These are phyloP conservation scores for Tylopilus sp. DNA, from an alignment of 768 basidiomycete species.

Conservation along the genomic window DNA sequence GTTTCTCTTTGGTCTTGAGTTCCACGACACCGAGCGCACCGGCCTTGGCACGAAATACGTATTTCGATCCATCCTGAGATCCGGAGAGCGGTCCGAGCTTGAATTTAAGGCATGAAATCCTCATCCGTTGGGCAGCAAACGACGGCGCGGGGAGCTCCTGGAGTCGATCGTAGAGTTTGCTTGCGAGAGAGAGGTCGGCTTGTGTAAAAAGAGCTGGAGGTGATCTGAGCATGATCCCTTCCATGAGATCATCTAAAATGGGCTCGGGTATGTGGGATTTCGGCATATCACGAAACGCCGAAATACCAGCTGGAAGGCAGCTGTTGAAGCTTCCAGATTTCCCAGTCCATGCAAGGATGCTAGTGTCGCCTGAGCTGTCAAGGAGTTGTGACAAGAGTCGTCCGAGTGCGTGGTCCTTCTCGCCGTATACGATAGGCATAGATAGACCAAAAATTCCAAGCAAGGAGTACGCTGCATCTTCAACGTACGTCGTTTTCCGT, in stretches of 20 bases:
- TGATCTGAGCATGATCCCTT: neutral
- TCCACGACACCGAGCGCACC: neutral
- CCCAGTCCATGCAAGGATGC: too few species aligned
- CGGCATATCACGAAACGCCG: neutral
- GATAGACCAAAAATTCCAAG: neutral
- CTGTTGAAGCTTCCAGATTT: too few species aligned
- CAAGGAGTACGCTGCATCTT: too few species aligned
- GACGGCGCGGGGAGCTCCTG: neutral
- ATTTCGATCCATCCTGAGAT: neutral
- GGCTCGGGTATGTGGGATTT: neutral
- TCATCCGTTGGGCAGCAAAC: neutral
- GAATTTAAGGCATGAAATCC: neutral
- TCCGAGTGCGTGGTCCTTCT: neutral
- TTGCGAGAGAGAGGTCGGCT: neutral
- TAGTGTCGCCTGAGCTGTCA: neutral
- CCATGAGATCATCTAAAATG: neutral
- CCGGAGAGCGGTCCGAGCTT: neutral
- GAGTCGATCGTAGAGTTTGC: neutral
- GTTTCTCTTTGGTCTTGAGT: neutral
- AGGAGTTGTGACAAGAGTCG: neutral
- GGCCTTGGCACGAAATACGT: neutral
- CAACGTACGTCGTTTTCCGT: too few species aligned
- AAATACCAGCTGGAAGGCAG: neutral
- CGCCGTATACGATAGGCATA: neutral
- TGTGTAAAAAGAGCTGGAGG: too few species aligned